Conservation (phyloP, 495 filamentous ascomycete species). For the Hyphodiscus hymeniophilus region DNA sequence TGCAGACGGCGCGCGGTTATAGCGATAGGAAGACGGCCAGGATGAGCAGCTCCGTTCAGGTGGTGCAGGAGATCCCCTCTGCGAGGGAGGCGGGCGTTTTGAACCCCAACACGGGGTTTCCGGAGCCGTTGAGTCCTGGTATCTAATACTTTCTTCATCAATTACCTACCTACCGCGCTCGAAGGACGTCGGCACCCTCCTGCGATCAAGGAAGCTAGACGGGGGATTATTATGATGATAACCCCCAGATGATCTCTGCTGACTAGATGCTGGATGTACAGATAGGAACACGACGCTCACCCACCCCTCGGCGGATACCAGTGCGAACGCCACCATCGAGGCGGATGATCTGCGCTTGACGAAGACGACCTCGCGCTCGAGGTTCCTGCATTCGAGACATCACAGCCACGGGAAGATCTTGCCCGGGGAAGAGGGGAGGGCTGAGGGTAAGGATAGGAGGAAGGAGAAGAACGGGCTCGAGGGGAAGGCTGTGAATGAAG, state of each 20-base stretch:
- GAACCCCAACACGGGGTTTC: conserved; percentile 15
- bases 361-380: conserved; percentile 1
- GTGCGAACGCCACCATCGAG: conserved; percentile 19
- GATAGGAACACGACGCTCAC: conserved; percentile 22
- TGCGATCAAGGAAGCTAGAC: too few relatives aligned
- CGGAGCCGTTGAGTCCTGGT: conserved; percentile 20
- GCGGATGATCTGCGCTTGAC: conserved; percentile 4
- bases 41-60: too few relatives aligned
- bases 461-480: background rate
- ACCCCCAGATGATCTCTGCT: too few relatives aligned
- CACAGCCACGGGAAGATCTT: background rate
- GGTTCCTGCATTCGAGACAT: conserved; percentile 1
- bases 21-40: too few relatives aligned
- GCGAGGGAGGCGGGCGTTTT: too few relatives aligned
- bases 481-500: background rate
- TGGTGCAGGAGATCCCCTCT: too few relatives aligned
- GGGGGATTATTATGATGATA: too few relatives aligned
- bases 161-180: too few relatives aligned
- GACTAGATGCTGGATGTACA: background rate
- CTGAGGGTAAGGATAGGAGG: conserved; percentile 12
- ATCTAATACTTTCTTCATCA: background rate
- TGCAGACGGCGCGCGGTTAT: too few relatives aligned
- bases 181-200: too few relatives aligned
- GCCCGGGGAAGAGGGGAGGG: background rate
- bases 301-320: conserved; percentile 23